Evolutionary conservation across 768 basidiomycete species (phyloP), one percentile per base, ranked within the genome.

Genomic region (Boletus rex-veris): DNA sequence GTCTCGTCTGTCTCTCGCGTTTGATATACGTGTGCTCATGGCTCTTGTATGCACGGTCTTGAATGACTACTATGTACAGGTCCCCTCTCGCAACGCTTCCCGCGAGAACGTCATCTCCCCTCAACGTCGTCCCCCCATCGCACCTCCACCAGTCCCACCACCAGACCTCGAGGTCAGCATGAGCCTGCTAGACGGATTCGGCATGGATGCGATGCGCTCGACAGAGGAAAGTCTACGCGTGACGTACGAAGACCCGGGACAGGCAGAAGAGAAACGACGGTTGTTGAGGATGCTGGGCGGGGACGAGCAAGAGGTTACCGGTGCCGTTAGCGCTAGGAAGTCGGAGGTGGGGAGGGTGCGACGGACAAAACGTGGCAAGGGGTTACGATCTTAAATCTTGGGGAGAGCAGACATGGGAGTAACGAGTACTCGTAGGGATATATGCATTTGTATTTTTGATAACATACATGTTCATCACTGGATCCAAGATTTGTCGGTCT

Each of bases 191-290:
- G 66, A 72, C 19, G 67, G 60, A 24, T 11, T 60, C 10, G 64
- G 50, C 11, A 26, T 28, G 31, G 21, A 14, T 7, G 43, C 14
- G 4, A 46, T 42, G 50, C 57, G 53, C 14, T 62, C 61, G 48
- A 64, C 62, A 15, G 76, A 78, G n/a, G 75, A 77, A 58, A 77
- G 78, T 59, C 71, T 82, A 66, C 74, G 78, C 6, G 84, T 89
- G 9, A 75, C 74, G 53, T 90, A 88, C 57, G 85, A 86, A 63
- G 86, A 89, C 67, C 85, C 85, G 2, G 79, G 69, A 19, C 82
- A 87, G 70, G 67, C 72, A 38, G 80, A 79, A 45, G 85, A 85
- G 67, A 79, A 79, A 67, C 71, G 75, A 55, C 73, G 79, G 64
- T 62, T 88, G 58, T 76, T 86, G 78, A 75, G 69, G 50, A 66